These are phyloP conservation scores for Backusella psychrophila DNA, from an alignment of 192 early-diverging fungal genomes.

Conservation along the genomic window DNA sequence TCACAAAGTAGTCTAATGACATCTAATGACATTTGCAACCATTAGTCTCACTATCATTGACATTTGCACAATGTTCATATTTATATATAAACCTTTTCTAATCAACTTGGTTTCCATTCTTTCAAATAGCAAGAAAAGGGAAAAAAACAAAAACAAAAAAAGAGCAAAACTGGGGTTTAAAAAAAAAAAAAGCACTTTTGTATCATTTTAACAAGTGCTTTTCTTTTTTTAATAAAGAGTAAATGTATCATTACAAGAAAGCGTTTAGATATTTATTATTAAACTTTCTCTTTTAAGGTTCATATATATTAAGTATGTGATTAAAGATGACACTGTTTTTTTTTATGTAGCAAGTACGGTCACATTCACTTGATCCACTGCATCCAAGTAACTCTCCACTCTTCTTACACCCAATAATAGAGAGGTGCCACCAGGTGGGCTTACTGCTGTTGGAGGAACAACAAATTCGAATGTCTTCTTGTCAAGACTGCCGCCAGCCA, in stretches of 20 bases:
- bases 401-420: neutral
- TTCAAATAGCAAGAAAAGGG: neutral
- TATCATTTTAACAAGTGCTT: too few relatives aligned
- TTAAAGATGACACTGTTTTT: neutral
- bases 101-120: neutral
- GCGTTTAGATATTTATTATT: too few relatives aligned
- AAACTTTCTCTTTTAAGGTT: neutral
- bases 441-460: constrained; percentile 8
- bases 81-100: neutral
- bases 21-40: neutral
- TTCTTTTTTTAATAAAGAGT: too few relatives aligned
- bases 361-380: constrained; percentile 4
- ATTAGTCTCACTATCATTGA: neutral
- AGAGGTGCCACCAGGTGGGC: neutral
- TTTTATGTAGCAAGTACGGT: constrained; percentile 1
- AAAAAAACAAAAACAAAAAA: neutral
- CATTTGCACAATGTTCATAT: neutral
- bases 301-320: neutral
- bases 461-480: neutral
- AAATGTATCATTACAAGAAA: too few relatives aligned
- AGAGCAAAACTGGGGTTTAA: neutral
- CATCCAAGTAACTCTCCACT: neutral
- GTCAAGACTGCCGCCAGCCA: neutral
- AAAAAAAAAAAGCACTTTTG: neutral
- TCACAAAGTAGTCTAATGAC: neutral